Base-by-base conservation (phyloP, 106 monocot genomes). In the Narthecium ossifragum region DNA sequence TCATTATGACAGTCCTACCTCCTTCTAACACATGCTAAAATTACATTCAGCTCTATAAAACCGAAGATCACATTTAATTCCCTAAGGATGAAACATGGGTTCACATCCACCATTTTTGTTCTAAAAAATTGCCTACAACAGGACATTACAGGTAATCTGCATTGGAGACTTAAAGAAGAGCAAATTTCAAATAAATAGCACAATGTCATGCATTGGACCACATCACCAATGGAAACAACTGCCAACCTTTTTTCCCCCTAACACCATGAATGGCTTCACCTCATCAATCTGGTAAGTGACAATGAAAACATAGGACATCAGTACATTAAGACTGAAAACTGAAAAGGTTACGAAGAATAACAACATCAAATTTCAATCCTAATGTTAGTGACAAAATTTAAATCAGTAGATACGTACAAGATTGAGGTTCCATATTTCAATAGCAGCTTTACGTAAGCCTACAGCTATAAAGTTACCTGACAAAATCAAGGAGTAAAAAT, bases 381-480 rank as follows among this genome's bases (percentile, higher is more conserved):
- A n/a, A n/a, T n/a, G n/a, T n/a, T n/a, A n/a, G n/a, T n/a, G 39
- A 26, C 31, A 22, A 47, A 10, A 15, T 36, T 4, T 26, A 6
- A 54, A 13, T 56, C 20, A 61, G n/a, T n/a, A 51, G 29, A 73
- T 50, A 55, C 73, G 22, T 85, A 93, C 93, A 56, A 86, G 47
- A 71, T 94, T 86, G 51, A 94, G 85, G 65, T 94, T 86, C 94
- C 89, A 90, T 53, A 94, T 82, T 63, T 94, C 94, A 70, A 94
- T 90, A 50, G 85, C 83, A 61, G 85, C 61, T 17, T 86, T 90
- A 83, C 90, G 78, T 14, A 83, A 69, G 4, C 96, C 90, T 23
- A 90, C 83, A 74, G 96, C 96, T 54, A 96, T 59, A 47, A 90
- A 96, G 40, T 96, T 90, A 28, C 96, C 96, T 96, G 76, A n/a